A percentile compares a stretch with the other conserved stretches of the same genome.
These are phyloP conservation scores for Stygiomarasmius scandens DNA, from an alignment of 1,284 basidiomycete genomes.

Conservation along the genomic window DNA sequence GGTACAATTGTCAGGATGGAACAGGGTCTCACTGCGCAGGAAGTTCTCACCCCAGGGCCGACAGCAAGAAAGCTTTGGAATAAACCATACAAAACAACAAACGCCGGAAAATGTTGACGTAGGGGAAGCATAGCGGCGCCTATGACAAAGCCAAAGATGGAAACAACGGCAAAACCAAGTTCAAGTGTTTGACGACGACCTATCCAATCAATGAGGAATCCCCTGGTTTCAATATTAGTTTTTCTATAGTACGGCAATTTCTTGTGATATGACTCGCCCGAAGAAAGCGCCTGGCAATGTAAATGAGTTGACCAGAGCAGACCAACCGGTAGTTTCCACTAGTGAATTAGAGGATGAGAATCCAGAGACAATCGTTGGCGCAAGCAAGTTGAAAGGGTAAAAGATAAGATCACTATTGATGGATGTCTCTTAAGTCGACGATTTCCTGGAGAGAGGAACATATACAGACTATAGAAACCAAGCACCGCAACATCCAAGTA, in stretches of 20 bases:
- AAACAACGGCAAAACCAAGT: neutral
- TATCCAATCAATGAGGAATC: slow-evolving; percentile 1
- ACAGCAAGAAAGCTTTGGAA: slow-evolving; percentile 7
- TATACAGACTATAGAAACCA: slow-evolving; percentile 3
- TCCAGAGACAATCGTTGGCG: slow-evolving; percentile 2
- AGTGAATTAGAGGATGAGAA: neutral
- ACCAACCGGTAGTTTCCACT: slow-evolving; percentile 5
- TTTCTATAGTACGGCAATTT: neutral
- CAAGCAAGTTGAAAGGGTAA: slow-evolving; percentile 5
- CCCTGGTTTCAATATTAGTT: neutral
- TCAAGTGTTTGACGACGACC: slow-evolving; percentile 4
- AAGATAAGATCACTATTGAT: slow-evolving; percentile 1
- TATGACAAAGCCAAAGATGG: neutral
- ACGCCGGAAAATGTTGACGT: slow-evolving; percentile 5
- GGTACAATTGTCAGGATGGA: neutral
- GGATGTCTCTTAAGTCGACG: neutral
- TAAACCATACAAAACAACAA: slow-evolving; percentile 6
- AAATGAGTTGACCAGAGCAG: slow-evolving; percentile 1
- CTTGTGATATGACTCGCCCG: neutral
- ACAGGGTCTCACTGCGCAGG: too few species aligned
- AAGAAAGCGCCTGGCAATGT: slow-evolving; percentile 1
- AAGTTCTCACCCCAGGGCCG: slow-evolving; percentile 2
- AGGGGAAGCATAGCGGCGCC: neutral
- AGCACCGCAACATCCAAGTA: slow-evolving; percentile 6
- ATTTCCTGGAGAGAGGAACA: neutral